phyloP scores from a whole-genome alignment of 331 rosid genomes.

The Rosa hybrid region DNA sequence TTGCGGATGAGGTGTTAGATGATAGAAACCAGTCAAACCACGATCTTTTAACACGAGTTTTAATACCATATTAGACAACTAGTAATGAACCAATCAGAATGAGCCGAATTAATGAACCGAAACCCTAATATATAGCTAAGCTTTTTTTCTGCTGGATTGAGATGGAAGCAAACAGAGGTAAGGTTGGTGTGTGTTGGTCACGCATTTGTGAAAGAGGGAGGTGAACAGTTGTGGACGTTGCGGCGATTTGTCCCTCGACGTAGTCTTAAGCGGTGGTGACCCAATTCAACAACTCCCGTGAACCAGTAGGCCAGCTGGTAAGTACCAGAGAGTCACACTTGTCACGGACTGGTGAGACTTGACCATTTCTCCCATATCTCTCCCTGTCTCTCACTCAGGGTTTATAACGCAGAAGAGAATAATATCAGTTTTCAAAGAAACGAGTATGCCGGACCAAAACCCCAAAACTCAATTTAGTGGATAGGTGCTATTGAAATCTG shows the following conservation, averaged over 20 bases:
- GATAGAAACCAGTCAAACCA: too few species aligned
- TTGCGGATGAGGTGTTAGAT: too few species aligned
- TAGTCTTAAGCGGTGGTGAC: not conserved
- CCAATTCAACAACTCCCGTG: slow-evolving; percentile 13
- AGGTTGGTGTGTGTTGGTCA: not conserved
- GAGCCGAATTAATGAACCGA: too few species aligned
- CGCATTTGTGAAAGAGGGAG: slow-evolving; percentile 6
- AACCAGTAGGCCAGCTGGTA: not conserved
- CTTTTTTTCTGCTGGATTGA: not conserved
- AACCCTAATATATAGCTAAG: too few species aligned
- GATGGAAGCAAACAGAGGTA: not conserved
- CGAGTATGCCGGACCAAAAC: not conserved
- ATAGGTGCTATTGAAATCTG: not conserved
- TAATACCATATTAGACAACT: too few species aligned
- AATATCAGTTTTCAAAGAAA: not conserved
- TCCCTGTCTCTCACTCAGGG: not conserved
- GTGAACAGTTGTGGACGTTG: not conserved
- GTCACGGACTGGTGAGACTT: slow-evolving; percentile 28
- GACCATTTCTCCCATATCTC: not conserved
- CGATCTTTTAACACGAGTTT: too few species aligned
- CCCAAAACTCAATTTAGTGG: not conserved
- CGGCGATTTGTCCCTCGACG: slow-evolving; percentile 7
- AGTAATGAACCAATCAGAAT: not conserved
- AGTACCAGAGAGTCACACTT: not conserved
- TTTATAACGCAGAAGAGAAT: not conserved